A percentile compares a stretch with the other conserved stretches of the same genome.
Conservation (phyloP, 441 rosid genomes). For the Croton setiger region DNA sequence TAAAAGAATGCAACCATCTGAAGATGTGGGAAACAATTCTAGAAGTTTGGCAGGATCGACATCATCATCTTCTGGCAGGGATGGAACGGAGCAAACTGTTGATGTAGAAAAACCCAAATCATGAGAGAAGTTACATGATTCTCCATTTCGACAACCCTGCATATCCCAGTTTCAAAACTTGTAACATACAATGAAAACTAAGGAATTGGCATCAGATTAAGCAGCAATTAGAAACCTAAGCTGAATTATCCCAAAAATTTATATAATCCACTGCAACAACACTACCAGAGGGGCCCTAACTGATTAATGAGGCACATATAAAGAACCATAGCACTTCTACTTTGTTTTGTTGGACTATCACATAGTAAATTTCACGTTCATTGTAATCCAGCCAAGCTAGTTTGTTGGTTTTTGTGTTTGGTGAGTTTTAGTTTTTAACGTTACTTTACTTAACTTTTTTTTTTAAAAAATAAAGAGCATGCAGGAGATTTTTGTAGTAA, state of each 20-base stretch:
- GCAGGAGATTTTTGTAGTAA: too few species aligned
- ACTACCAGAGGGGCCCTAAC: not conserved
- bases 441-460: too few species aligned
- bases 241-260: not conserved
- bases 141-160: conserved; percentile 92
- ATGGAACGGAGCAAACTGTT: conserved; percentile 29
- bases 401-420: not conserved
- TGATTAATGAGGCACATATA: not conserved
- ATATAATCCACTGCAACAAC: not conserved
- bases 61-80: conserved; percentile 58
- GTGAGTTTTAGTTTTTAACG: too few species aligned
- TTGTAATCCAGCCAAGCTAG: not conserved
- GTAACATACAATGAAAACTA: conserved; percentile 7
- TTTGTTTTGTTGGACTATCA: not conserved
- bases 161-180: conserved; percentile 21
- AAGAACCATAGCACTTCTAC: not conserved
- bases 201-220: not conserved
- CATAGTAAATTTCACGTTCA: not conserved
- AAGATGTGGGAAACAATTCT: conserved; percentile 43
- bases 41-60: conserved; percentile 44
- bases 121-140: conserved; percentile 67
- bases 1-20: conserved; percentile 60
- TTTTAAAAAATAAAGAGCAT: too few species aligned
- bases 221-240: not conserved
- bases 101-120: conserved; percentile 32